These are phyloP conservation scores for Polytolypa hystricis DNA, from an alignment of 2,329 filamentous ascomycete species.

Conservation along the genomic window DNA sequence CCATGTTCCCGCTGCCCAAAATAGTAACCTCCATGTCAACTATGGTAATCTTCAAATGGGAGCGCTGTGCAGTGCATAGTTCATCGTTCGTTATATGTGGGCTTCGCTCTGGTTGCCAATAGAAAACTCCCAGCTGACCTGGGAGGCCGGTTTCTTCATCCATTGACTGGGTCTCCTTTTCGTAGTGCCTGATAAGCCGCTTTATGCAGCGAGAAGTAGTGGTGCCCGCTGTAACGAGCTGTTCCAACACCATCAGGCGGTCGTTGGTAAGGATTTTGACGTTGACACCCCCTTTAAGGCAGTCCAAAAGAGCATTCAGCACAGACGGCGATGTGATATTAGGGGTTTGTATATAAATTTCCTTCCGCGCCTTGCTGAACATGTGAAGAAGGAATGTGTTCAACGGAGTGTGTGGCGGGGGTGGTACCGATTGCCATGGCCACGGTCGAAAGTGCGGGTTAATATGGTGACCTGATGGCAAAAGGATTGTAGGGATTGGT, in stretches of 20 bases:
- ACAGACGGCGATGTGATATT: constrained; percentile 62
- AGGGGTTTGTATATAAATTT: constrained; percentile 63
- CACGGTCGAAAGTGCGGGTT: constrained; percentile 53
- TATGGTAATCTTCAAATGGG: constrained; percentile 66
- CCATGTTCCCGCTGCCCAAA: constrained; percentile 72
- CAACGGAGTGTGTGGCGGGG: constrained; percentile 53
- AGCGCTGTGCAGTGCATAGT: constrained; percentile 27
- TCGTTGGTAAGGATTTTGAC: constrained; percentile 57
- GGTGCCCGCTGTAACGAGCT: constrained; percentile 67
- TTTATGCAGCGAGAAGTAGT: constrained; percentile 58
- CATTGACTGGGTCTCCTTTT: not conserved
- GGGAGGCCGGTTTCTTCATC: not conserved
- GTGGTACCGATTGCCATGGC: constrained; percentile 27
- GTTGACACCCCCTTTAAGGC: constrained; percentile 54
- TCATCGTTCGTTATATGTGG: not conserved
- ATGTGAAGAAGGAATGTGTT: constrained; percentile 54
- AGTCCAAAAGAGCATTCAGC: constrained; percentile 48
- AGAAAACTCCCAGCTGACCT: not conserved
- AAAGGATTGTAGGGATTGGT: constrained; percentile 36
- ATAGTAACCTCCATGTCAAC: constrained; percentile 58
- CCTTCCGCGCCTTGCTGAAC: constrained; percentile 45
- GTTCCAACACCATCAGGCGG: constrained; percentile 65
- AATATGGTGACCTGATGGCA: constrained; percentile 63
- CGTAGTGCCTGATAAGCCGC: not conserved
- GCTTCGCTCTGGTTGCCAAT: not conserved